A percentile compares a stretch with the other conserved stretches of the same genome.
These are phyloP conservation scores for Quercus agrifolia DNA, from an alignment of 306 rosid genomes.

Conservation along the genomic window DNA sequence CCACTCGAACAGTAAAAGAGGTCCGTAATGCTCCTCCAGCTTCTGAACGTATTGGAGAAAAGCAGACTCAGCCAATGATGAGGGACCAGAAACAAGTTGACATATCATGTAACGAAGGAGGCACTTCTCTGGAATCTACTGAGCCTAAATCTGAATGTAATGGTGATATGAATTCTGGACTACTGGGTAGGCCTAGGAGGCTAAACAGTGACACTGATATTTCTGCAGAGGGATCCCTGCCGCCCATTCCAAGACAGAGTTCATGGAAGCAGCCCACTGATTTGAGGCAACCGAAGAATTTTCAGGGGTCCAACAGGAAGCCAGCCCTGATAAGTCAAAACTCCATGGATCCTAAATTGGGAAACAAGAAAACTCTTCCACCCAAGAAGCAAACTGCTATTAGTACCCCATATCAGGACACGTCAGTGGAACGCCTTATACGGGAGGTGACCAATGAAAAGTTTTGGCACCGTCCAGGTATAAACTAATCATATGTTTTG, in stretches of 20 bases:
- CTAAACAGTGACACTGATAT: slow-evolving; percentile 55
- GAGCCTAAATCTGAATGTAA: slow-evolving; percentile 69
- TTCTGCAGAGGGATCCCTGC: slow-evolving; percentile 57
- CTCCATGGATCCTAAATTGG: slow-evolving; percentile 59
- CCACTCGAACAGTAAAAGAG: slow-evolving; percentile 74
- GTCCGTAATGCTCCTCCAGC: slow-evolving; percentile 50
- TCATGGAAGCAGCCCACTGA: slow-evolving; percentile 84
- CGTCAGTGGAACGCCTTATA: slow-evolving; percentile 95
- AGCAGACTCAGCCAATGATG: slow-evolving; percentile 27
- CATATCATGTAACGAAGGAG: slow-evolving; percentile 53
- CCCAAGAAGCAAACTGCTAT: slow-evolving; percentile 70
- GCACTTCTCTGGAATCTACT: slow-evolving; percentile 40
- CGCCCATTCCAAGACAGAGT: slow-evolving; percentile 79
- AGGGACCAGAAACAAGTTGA: slow-evolving; percentile 75
- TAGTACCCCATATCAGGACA: slow-evolving; percentile 63
- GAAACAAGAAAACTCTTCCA: slow-evolving; percentile 66
- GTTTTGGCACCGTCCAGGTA: slow-evolving; percentile 99
- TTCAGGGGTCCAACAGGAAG: slow-evolving; percentile 59
- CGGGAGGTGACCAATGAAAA: slow-evolving; percentile 96
- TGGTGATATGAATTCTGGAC: slow-evolving; percentile 57
- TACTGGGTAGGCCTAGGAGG: slow-evolving; percentile 58
- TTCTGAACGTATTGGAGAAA: slow-evolving; percentile 62
- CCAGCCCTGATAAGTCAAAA: slow-evolving; percentile 46
- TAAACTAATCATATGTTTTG: slow-evolving; percentile 9
- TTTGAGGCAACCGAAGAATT: slow-evolving; percentile 62